Percentiles rank a stretch among this genome's conserved stretches.
Evolutionary conservation across 306 rosid species (phyloP).

Genomic region (Pterocarpus santalinus): DNA sequence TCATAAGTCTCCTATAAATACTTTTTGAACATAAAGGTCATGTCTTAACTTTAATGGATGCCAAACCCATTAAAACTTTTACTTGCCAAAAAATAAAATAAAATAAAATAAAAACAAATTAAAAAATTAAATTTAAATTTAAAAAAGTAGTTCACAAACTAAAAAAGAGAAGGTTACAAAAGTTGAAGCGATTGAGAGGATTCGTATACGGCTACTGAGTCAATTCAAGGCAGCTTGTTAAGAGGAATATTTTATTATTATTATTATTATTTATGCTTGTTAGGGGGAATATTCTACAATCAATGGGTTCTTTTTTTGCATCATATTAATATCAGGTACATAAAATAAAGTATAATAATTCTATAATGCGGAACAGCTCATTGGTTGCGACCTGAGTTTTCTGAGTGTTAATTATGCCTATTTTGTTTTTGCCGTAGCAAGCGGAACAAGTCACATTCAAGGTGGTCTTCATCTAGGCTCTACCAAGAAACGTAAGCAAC

Average conservation of each 20-base stretch:
- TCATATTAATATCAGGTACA: not conserved
- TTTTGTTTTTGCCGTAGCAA: not conserved
- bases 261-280: no score
- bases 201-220: not conserved
- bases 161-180: not conserved
- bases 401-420: not conserved
- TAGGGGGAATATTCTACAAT: no score
- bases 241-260: conserved; percentile 36
- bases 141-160: not conserved
- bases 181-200: not conserved
- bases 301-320: not conserved
- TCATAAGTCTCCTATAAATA: no score
- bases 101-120: not conserved
- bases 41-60: no score
- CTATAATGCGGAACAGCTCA: conserved; percentile 11
- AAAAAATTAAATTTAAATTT: not conserved
- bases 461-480: not conserved
- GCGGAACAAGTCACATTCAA: conserved; percentile 30
- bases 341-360: not conserved
- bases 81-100: no score
- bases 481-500: not conserved
- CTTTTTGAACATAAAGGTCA: no score
- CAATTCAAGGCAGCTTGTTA: conserved; percentile 11
- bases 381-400: conserved; percentile 3
- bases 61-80: no score